These are phyloP conservation scores for Colletotrichum somersetense DNA, from an alignment of 2,329 filamentous ascomycete genomes.

Conservation along the genomic window DNA sequence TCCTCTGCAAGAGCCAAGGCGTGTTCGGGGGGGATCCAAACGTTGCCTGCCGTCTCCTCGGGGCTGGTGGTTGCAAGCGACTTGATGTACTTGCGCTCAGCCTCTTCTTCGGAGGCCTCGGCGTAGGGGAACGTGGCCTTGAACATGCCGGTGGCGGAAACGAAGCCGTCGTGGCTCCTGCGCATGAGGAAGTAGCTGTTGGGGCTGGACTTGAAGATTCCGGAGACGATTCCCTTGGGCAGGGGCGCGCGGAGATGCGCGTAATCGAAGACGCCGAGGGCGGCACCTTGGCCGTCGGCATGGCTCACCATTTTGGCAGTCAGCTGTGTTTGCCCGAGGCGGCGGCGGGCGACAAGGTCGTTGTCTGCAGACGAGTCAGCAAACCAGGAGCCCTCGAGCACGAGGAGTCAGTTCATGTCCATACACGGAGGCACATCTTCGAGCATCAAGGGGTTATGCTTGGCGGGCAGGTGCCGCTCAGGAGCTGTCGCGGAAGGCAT, in stretches of 20 bases:
- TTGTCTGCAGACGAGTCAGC: constrained; percentile 63
- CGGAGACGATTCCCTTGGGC: constrained; percentile 90
- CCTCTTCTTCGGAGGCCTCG: constrained; percentile 77
- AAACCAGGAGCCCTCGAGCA: constrained; percentile 37
- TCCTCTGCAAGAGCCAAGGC: constrained; percentile 87
- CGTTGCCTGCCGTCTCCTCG: constrained; percentile 95
- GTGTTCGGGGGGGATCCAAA: constrained; percentile 90
- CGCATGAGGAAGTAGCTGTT: constrained; percentile 98
- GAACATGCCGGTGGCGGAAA: constrained; percentile 92
- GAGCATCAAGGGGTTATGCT: constrained; percentile 75
- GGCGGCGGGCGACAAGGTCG: constrained; percentile 84
- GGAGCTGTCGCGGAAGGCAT: constrained; percentile 53
- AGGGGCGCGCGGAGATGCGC: constrained; percentile 93
- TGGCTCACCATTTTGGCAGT: constrained; percentile 82
- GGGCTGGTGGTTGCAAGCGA: constrained; percentile 81
- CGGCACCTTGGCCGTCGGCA: constrained; percentile 79
- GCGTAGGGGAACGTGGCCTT: constrained; percentile 89
- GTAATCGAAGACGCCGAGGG: constrained; percentile 91
- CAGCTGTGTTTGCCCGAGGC: constrained; percentile 92
- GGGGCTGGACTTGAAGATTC: constrained; percentile 90
- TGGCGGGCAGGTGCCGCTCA: constrained; percentile 66
- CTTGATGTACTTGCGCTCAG: constrained; percentile 88
- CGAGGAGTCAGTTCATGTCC: constrained; percentile 38
- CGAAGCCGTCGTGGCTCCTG: constrained; percentile 85
- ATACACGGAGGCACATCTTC: constrained; percentile 75